A percentile compares a stretch with the other conserved stretches of the same genome.
Evolutionary conservation across 2,329 filamentous ascomycete species (phyloP).

Genomic region (Nannizziopsis barbatae): DNA sequence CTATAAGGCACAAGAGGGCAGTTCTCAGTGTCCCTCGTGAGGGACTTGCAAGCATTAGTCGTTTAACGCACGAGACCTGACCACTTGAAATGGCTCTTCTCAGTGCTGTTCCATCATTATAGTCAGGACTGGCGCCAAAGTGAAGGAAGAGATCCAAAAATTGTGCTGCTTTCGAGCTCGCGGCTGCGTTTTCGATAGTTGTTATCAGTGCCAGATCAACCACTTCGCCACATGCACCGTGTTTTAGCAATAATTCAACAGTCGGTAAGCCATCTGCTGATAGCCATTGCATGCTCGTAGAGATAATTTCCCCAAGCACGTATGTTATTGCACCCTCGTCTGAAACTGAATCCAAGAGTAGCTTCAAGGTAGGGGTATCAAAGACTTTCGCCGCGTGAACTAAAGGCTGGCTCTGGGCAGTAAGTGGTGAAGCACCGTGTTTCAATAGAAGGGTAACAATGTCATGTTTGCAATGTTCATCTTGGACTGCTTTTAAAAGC

Average conservation of each 20-base stretch:
- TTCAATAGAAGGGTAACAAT: conserved; percentile 42
- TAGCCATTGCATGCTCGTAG: conserved; percentile 29
- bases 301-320: conserved; percentile 13
- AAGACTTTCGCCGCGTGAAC: conserved; percentile 15
- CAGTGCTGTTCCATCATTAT: conserved; percentile 42
- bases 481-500: conserved; percentile 16
- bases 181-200: conserved; percentile 37
- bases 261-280: conserved; percentile 42
- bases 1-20: conserved; percentile 49
- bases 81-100: conserved; percentile 44
- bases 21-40: conserved; percentile 38
- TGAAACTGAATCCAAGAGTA: conserved; percentile 13
- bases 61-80: conserved; percentile 33
- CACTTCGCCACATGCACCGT: conserved; percentile 24
- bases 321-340: conserved; percentile 12
- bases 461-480: conserved; percentile 13
- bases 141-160: conserved; percentile 35
- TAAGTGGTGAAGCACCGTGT: conserved; percentile 46
- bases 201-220: conserved; percentile 39
- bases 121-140: conserved; percentile 40
- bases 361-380: conserved; percentile 10
- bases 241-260: conserved; percentile 38
- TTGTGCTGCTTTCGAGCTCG: conserved; percentile 26
- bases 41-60: conserved; percentile 8
- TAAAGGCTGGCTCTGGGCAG: conserved; percentile 45